Evolutionary conservation across 192 early-diverging fungal genomes (phyloP).

Genomic region (Coemansia erecta): DNA sequence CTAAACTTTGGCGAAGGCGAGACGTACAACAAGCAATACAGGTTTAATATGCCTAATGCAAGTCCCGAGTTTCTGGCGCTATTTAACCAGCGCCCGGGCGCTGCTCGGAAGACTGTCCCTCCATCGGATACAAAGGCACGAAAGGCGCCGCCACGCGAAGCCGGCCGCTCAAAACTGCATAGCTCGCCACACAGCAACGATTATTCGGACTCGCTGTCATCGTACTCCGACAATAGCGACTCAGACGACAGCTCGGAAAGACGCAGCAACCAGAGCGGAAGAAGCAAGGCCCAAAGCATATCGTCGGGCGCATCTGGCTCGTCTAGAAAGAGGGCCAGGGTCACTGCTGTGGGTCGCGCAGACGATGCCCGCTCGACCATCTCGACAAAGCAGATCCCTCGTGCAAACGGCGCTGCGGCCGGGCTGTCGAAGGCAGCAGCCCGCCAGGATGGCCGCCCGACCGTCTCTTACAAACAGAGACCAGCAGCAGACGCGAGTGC

Average conservation of each 20-base stretch:
- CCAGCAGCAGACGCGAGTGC: too few species aligned
- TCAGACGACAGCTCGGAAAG: slow-evolving; percentile 14
- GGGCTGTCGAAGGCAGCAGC: too few species aligned
- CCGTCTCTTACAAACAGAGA: too few species aligned
- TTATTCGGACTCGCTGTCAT: neutral
- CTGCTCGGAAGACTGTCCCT: slow-evolving; percentile 44
- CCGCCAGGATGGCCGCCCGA: too few species aligned
- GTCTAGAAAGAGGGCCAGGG: too few species aligned
- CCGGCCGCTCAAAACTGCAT: neutral
- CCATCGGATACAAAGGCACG: slow-evolving; percentile 38
- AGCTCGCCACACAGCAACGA: slow-evolving; percentile 13
- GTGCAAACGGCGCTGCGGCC: too few species aligned
- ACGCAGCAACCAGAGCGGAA: neutral
- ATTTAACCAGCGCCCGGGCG: slow-evolving; percentile 31
- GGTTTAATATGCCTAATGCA: slow-evolving; percentile 25
- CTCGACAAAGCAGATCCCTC: too few species aligned
- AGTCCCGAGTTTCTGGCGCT: slow-evolving; percentile 29
- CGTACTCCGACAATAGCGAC: neutral
- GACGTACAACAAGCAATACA: slow-evolving; percentile 25
- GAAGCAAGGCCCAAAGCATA: neutral
- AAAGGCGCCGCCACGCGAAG: slow-evolving; percentile 37
- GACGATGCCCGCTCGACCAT: too few species aligned
- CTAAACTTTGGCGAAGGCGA: slow-evolving; percentile 49
- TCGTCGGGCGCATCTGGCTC: too few species aligned
- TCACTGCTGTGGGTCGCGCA: too few species aligned